Base-by-base conservation (phyloP, 108 stramenopile genomes). In the Asterionellopsis glacialis region DNA sequence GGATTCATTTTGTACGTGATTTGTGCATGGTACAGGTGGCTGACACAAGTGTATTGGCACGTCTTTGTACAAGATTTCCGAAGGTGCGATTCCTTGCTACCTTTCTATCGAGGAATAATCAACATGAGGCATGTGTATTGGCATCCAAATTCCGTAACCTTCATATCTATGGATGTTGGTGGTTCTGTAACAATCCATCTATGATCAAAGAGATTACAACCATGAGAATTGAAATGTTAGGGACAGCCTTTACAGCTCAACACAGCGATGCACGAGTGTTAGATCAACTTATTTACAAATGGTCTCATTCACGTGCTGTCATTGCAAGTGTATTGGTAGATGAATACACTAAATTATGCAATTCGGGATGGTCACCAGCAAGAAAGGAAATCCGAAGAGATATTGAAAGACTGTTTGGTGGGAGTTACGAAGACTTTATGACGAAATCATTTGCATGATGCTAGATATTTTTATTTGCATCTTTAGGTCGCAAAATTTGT, bases 231-330 rank as follows among this genome's bases (percentile, higher is more conserved):
- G 93, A 96, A 74, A 77, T 96, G 74, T 58, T 96, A 5, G 91
- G 95, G 1, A 87, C 90, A 16, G 81, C 84, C 18, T 96, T 94
- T 62, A 93, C 93, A 24, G 87, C 87, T 7, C 95, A 96, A 63
- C 95, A 96, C 56, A 74, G 70, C 21, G 93, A 96, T 73, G 80
- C 83, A 25, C 65, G 95, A 7, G 95, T 96, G 11, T 51, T 94
- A 10, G 95, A 96, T 57, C 95, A 96, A 60, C 68, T 96, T 0
- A 26, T 96, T 14, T 96, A 96, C 83, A 96, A 96, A 73, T 96
- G 95, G 95, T 52, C 82, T 25, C 95, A 96, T 75, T 89, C 88
- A 16, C 68, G 93, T 18, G 74, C 74, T 1, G 80, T 93, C 0
- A 84, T 96, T 38, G 85, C 89, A 11, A 54, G 73, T 12, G 92